Conservation (phyloP, 352 stramenopile species). For the Phytophthora fragariae region DNA sequence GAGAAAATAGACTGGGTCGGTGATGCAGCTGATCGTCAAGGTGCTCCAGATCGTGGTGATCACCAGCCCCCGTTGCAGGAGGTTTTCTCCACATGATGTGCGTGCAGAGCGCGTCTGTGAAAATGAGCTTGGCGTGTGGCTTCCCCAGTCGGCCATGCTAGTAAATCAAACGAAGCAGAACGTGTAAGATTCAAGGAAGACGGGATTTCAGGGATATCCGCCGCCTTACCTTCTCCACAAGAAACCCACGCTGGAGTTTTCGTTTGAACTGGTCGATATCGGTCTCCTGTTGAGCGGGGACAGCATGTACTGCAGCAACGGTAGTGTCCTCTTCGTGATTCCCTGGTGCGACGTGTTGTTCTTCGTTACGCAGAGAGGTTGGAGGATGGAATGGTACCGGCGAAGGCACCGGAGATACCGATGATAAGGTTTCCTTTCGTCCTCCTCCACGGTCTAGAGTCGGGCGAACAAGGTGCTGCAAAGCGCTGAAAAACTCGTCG, state of each 20-base stretch:
- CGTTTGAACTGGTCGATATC: constrained; percentile 48
- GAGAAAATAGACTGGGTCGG: constrained; percentile 32
- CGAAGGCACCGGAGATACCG: constrained; percentile 6
- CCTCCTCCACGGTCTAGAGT: neutral
- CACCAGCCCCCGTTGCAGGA: neutral
- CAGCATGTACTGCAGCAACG: neutral
- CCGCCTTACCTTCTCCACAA: constrained; percentile 54
- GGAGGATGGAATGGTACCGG: neutral
- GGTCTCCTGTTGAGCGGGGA: constrained; percentile 9
- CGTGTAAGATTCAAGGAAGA: neutral
- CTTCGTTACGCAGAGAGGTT: neutral
- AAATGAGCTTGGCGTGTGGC: constrained; percentile 49
- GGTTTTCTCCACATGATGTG: constrained; percentile 56
- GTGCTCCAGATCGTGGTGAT: constrained; percentile 9
- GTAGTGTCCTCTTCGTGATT: neutral
- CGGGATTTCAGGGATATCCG: neutral
- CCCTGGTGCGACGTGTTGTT: neutral
- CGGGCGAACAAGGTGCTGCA: constrained; percentile 23
- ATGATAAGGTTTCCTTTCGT: constrained; percentile 7
- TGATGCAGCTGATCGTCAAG: constrained; percentile 11
- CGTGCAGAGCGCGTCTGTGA: constrained; percentile 41
- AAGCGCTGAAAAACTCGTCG: constrained; percentile 25
- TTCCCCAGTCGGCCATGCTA: constrained; percentile 52
- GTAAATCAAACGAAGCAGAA: neutral
- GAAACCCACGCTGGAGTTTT: constrained; percentile 46